Conservation (phyloP, 1,284 basidiomycete genomes). For the Phlebopus sp. region DNA sequence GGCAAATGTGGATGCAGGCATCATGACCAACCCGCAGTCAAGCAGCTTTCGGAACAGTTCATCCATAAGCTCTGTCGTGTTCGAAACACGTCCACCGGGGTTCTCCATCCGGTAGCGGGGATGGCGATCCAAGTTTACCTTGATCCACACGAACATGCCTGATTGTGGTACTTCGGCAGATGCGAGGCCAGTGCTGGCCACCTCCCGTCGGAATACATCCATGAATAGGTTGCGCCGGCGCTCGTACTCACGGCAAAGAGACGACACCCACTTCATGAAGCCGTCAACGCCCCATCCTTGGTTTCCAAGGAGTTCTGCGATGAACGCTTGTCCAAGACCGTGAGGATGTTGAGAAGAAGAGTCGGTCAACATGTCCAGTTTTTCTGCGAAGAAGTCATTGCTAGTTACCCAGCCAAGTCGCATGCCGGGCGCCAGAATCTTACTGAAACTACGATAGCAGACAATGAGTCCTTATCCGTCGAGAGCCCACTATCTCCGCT, state of each 20-base stretch:
- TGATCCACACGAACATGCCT: conserved; percentile 38
- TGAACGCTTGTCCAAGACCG: conserved; percentile 30
- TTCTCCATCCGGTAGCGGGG: conserved; percentile 25
- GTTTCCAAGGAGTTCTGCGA: conserved; percentile 29
- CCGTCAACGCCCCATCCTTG: conserved; percentile 29
- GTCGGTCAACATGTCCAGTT: conserved; percentile 40
- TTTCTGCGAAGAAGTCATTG: conserved; percentile 45
- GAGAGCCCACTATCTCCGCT: conserved; percentile 21
- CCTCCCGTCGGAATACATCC: conserved; percentile 26
- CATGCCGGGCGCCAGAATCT: conserved; percentile 55
- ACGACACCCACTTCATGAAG: conserved; percentile 33
- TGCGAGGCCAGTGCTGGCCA: conserved; percentile 18
- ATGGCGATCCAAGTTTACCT: conserved; percentile 30
- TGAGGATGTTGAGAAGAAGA: conserved; percentile 33
- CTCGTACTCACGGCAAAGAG: conserved; percentile 31
- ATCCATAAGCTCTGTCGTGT: conserved; percentile 35
- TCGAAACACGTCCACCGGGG: conserved; percentile 21
- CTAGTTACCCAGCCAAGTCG: conserved; percentile 56
- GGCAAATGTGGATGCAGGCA: conserved; percentile 35
- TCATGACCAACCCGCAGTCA: conserved; percentile 30
- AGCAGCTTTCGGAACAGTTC: conserved; percentile 32
- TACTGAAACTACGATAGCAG: conserved; percentile 18
- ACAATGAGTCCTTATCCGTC: conserved; percentile 27
- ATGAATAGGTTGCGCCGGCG: conserved; percentile 34
- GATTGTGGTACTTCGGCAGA: conserved; percentile 30